Base-by-base conservation (phyloP, 805 yeast species). In the Candida khao-thaluensis region DNA sequence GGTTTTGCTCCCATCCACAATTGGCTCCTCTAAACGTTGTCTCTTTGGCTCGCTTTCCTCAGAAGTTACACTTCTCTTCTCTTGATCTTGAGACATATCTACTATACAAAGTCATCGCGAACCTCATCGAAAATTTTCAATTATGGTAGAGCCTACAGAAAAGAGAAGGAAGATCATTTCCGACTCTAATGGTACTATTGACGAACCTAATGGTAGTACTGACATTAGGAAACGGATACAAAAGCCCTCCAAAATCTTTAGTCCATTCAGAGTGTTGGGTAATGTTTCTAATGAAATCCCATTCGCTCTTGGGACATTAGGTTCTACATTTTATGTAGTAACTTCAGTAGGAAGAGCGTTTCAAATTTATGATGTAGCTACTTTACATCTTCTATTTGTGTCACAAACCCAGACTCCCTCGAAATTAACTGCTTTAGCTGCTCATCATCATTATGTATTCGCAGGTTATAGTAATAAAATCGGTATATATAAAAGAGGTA, bases 361-460 rank as follows among this genome's bases (percentile, higher is more conserved):
- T 66, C 98, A 91, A 60, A 87, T 93, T 20, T 93, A 85, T 55
- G 99, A 93, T 65, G 96, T 85, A 52, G 79, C 91, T 22, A 87
- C 85, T 5, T 67, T 91, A 45, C 93, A 86, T 50, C 67, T 91
- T 46, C 66, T 91, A 16, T 91, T 93, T 62, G 95, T 91, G 9
- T 86, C 96, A 0, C 85, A 80, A 48, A 76, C 74, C 15, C 91
- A 85, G 57, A 83, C 96, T 0, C 74, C 82, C 0, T 56, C 77
- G 6, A 75, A 77, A 41, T 89, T 91, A 48, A 78, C 82, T 17
- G 76, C 82, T 16, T 65, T 91, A 32, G 72, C 82, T 15, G 82
- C 96, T 1, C 95, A 87, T 60, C 79, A 79, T 69, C 97, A 91
- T 54, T 75, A 82, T 56, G 87, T 88, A 2, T 91, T 72, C 57